Base-by-base conservation (phyloP, 306 rosid species). In the Ormosia emarginata region DNA sequence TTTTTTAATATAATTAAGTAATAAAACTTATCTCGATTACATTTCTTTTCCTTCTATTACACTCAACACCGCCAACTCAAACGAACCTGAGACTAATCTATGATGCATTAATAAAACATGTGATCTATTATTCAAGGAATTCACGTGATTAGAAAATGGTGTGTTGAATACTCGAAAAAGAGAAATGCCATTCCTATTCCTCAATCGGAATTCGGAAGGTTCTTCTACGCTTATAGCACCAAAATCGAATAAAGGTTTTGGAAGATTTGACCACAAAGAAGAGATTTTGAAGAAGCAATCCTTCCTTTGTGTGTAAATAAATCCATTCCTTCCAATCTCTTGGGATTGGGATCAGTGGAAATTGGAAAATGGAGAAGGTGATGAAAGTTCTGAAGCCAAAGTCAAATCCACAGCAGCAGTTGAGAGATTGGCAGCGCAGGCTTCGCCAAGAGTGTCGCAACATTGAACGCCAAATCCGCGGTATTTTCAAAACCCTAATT, bases 401-500 rank as follows among this genome's bases (percentile, higher is more conserved):
- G 85, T 59, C 92, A 29, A 86, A 83, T 47, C 96, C 98, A 3
- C 94, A 93, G 33, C 91, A 94, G 78, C 86, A 83, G 61, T 83
- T 92, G 77, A 85, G 92, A 61, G 96, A 87, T 83, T 94, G 98
- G 98, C 98, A 94, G 58, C 92, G 99, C 2, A 85, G 75, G 80
- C 99, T 95, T 58, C 99, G 94, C 47, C 98, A 95, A 63, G 98
- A 92, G 89, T 91, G 94, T 83, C 92, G 97, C 71, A 92, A 88
- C 86, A 83, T 94, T 78, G 98, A 92, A 68, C 98, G 97, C 77
- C 98, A 94, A 87, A 92, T 92, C 80, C 91, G 98, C 85, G 97
- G 97, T 84, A 81, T 57, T 10, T 44, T 7, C 50, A 14, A 40
- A 83, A 64, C 83, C 52, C 88, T 50, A 30, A 7, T 43, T 66